These are phyloP conservation scores for Cryptosporidium viatorum DNA, from an alignment of 169 alveolate genomes.

Conservation along the genomic window DNA sequence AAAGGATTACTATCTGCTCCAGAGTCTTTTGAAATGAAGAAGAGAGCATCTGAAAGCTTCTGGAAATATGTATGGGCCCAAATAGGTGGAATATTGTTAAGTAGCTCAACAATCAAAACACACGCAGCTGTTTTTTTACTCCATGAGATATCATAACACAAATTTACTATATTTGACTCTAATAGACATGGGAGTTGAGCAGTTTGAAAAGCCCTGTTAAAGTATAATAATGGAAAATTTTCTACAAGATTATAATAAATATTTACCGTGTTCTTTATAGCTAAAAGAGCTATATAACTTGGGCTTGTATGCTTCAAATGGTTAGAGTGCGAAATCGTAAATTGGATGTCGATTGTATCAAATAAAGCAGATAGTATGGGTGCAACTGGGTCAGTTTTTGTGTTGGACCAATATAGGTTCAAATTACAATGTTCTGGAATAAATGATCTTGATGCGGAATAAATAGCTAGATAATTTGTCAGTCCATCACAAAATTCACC, in stretches of 20 bases:
- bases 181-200: slow-evolving; percentile 54
- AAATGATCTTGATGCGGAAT: slow-evolving; percentile 65
- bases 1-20: slow-evolving; percentile 20
- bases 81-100: slow-evolving; percentile 51
- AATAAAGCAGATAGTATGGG: slow-evolving; percentile 62
- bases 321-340: not conserved
- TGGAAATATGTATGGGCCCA: slow-evolving; percentile 54
- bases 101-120: slow-evolving; percentile 31
- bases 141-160: slow-evolving; percentile 47
- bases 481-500: slow-evolving; percentile 27
- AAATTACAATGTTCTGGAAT: slow-evolving; percentile 61
- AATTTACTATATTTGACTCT: slow-evolving; percentile 30
- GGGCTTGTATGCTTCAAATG: slow-evolving; percentile 17
- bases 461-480: slow-evolving; percentile 50
- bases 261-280: slow-evolving; percentile 17
- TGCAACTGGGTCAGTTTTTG: slow-evolving; percentile 41
- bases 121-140: slow-evolving; percentile 52
- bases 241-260: slow-evolving; percentile 34
- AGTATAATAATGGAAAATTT: slow-evolving; percentile 21
- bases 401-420: slow-evolving; percentile 34
- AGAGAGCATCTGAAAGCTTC: slow-evolving; percentile 48
- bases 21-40: slow-evolving; percentile 70
- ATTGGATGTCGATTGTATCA: slow-evolving; percentile 35
- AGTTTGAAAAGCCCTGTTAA: slow-evolving; percentile 50
- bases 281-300: slow-evolving; percentile 17